Evolutionary conservation across 208 protist species (phyloP).

Genomic region (Trypanosoma conorhini): DNA sequence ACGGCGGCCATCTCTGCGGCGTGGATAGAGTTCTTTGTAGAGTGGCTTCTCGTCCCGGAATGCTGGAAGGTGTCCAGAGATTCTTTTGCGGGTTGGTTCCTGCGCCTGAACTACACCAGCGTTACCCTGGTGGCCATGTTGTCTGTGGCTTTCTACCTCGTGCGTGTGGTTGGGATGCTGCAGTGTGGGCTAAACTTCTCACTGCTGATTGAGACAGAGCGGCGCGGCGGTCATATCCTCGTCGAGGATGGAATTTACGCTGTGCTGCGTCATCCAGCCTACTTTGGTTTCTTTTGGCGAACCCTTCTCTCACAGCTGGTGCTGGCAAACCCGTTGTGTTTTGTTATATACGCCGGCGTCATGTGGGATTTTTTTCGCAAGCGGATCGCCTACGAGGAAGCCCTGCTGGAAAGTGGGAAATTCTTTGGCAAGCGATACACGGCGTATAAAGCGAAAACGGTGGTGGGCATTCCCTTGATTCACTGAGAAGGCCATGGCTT

Average conservation of each 20-base stretch:
- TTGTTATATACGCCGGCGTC: slow-evolving; percentile 64
- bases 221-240: slow-evolving; percentile 77
- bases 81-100: slow-evolving; percentile 15
- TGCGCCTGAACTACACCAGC: slow-evolving; percentile 45
- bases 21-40: slow-evolving; percentile 72
- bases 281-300: slow-evolving; percentile 97
- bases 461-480: slow-evolving; percentile 93
- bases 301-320: slow-evolving; percentile 91
- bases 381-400: slow-evolving; percentile 93
- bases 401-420: slow-evolving; percentile 47
- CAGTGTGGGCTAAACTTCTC: slow-evolving; percentile 88
- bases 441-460: slow-evolving; percentile 65
- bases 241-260: slow-evolving; percentile 92
- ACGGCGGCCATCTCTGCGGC: slow-evolving; percentile 44
- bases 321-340: slow-evolving; percentile 91
- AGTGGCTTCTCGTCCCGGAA: slow-evolving; percentile 55
- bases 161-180: slow-evolving; percentile 80
- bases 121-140: slow-evolving; percentile 41
- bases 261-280: slow-evolving; percentile 92
- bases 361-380: slow-evolving; percentile 93
- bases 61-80: slow-evolving; percentile 51
- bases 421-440: slow-evolving; percentile 93
- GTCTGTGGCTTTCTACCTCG: slow-evolving; percentile 53
- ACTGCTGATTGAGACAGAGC: slow-evolving; percentile 67
- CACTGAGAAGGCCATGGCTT: slow-evolving; percentile 14